Evolutionary conservation across 768 basidiomycete genomes (phyloP).

Genomic region (Thelephora ganbajun): DNA sequence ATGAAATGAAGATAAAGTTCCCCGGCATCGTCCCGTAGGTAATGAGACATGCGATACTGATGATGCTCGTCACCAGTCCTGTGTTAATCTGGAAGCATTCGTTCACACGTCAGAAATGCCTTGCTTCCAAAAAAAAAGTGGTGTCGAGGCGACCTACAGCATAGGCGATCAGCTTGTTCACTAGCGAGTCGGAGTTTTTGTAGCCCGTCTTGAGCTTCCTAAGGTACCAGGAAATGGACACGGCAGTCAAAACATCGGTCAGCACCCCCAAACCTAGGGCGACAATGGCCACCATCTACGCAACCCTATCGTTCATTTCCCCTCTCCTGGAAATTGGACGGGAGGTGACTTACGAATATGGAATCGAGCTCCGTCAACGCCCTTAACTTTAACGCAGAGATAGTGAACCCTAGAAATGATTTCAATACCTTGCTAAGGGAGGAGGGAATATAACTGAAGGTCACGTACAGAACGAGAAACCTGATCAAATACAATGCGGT

Average conservation of each 20-base stretch:
- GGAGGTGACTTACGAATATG: neutral
- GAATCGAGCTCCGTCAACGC: neutral
- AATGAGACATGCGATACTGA: conserved; percentile 11
- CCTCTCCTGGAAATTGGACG: too few relatives aligned
- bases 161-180: conserved; percentile 41
- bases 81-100: conserved; percentile 28
- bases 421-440: too few relatives aligned
- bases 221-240: conserved; percentile 39
- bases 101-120: too few relatives aligned
- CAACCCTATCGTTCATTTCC: neutral
- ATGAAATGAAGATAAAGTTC: conserved; percentile 46
- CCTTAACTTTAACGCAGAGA: neutral
- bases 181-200: conserved; percentile 35
- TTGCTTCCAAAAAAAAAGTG: neutral
- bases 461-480: too few relatives aligned
- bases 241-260: conserved; percentile 38
- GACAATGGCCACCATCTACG: conserved; percentile 30
- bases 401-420: too few relatives aligned
- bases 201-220: conserved; percentile 38
- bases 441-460: too few relatives aligned
- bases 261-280: conserved; percentile 35
- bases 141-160: conserved; percentile 14
- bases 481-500: too few relatives aligned
- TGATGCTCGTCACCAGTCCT: conserved; percentile 18
- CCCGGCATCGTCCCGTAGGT: conserved; percentile 37